Conservation (phyloP, 2,329 filamentous ascomycete species). For the Aspergillus pseudoviridinutans region DNA sequence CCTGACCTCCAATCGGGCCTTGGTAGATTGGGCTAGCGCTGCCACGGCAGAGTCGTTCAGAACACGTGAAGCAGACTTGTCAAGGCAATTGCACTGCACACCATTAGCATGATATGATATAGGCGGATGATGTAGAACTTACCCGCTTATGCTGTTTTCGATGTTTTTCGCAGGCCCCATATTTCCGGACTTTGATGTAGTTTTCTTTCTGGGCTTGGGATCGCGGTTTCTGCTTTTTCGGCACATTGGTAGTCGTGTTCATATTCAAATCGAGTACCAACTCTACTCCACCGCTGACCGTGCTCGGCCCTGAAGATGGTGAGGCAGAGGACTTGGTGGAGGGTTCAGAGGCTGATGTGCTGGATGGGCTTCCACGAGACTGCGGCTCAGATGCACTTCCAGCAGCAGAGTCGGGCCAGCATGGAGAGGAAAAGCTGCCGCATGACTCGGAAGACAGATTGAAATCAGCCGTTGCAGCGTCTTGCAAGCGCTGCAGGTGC, state of each 20-base stretch:
- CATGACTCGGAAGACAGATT: slow-evolving; percentile 27
- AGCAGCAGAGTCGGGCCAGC: slow-evolving; percentile 28
- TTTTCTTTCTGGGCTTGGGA: slow-evolving; percentile 41
- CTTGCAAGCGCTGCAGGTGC: slow-evolving; percentile 36
- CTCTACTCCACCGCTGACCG: slow-evolving; percentile 28
- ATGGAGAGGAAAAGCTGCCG: slow-evolving; percentile 30
- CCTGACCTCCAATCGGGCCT: neutral
- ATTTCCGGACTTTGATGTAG: slow-evolving; percentile 41
- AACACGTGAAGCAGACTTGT: slow-evolving; percentile 26
- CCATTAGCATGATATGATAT: slow-evolving; percentile 11
- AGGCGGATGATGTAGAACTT: neutral
- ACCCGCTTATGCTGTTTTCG: slow-evolving; percentile 43
- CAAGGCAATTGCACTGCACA: slow-evolving; percentile 38
- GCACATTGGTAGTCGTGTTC: slow-evolving; percentile 40
- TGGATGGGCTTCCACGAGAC: slow-evolving; percentile 20
- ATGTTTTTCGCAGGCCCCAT: slow-evolving; percentile 43
- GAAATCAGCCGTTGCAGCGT: slow-evolving; percentile 24
- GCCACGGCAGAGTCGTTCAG: slow-evolving; percentile 14
- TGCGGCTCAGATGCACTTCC: slow-evolving; percentile 20
- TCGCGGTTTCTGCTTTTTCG: slow-evolving; percentile 40
- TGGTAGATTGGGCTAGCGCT: slow-evolving; percentile 1
- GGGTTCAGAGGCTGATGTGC: slow-evolving; percentile 13
- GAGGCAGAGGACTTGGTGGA: slow-evolving; percentile 10
- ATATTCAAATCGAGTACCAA: slow-evolving; percentile 42
- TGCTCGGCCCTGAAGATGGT: slow-evolving; percentile 13